Evolutionary conservation across 768 basidiomycete species (phyloP).

Genomic region (Leccinum uliginosum): DNA sequence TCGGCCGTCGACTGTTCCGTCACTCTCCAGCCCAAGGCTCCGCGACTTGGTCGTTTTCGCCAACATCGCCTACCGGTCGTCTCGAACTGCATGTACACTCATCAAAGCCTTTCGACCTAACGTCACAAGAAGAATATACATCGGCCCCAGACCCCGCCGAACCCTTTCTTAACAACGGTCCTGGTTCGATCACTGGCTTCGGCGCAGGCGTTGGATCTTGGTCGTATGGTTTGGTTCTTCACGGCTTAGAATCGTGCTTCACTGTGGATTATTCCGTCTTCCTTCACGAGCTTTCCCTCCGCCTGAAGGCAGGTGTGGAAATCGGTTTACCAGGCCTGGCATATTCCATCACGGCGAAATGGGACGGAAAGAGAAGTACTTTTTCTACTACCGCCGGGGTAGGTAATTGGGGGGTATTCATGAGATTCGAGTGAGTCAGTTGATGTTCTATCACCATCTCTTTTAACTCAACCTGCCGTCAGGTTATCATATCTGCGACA

Average conservation of each 20-base stretch:
- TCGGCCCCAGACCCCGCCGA: constrained; percentile 19
- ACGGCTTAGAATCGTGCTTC: constrained; percentile 44
- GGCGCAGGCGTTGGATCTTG: constrained; percentile 43
- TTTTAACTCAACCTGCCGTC: constrained; percentile 12
- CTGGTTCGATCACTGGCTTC: constrained; percentile 52
- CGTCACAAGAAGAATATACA: constrained; percentile 21
- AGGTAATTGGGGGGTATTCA: constrained; percentile 43
- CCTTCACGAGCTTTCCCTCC: constrained; percentile 52
- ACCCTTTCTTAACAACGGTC: constrained; percentile 24
- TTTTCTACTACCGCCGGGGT: constrained; percentile 44
- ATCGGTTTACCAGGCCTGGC: constrained; percentile 42
- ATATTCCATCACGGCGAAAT: constrained; percentile 43
- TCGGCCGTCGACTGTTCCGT: constrained; percentile 50
- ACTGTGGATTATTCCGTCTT: constrained; percentile 48
- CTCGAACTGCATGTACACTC: constrained; percentile 43
- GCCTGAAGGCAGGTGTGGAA: constrained; percentile 48
- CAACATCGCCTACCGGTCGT: constrained; percentile 20
- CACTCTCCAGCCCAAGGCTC: constrained; percentile 44
- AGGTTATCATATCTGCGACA: constrained; percentile 59
- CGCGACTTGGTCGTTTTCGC: constrained; percentile 29
- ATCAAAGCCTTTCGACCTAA: constrained; percentile 37
- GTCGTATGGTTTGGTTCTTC: constrained; percentile 46
- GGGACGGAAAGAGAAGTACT: constrained; percentile 43
- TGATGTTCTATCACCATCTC: constrained; percentile 7
- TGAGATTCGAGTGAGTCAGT: constrained; percentile 49